phyloP scores from a whole-genome alignment of 139 green algal genomes.

The Chlamydomonas sp. region DNA sequence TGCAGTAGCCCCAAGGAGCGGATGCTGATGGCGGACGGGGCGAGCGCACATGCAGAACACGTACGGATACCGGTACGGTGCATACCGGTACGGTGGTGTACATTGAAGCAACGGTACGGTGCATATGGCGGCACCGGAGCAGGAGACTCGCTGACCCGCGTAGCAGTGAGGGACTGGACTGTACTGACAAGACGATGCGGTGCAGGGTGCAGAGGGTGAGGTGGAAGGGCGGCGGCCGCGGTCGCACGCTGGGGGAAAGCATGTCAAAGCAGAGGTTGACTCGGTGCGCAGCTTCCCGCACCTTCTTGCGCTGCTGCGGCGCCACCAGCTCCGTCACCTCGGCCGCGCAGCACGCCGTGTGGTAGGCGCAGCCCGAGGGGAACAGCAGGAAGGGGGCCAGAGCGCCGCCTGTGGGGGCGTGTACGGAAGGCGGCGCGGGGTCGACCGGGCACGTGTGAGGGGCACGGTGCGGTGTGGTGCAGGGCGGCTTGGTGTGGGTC shows the following conservation, averaged over 20 bases:
- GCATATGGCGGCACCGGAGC: too few relatives aligned
- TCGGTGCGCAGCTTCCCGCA: neutral
- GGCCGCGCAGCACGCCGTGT: constrained; percentile 67
- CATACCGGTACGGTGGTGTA: too few relatives aligned
- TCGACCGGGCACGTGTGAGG: neutral
- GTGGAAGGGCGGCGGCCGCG: neutral
- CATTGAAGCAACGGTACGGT: too few relatives aligned
- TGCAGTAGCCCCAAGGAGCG: too few relatives aligned
- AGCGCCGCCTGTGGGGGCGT: constrained; percentile 53
- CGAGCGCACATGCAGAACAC: too few relatives aligned
- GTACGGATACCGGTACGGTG: too few relatives aligned
- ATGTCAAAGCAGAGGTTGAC: neutral
- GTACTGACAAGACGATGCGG: too few relatives aligned
- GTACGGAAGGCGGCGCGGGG: neutral
- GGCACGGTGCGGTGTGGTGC: neutral
- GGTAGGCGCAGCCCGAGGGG: constrained; percentile 78
- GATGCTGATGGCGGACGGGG: too few relatives aligned
- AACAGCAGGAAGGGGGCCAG: constrained; percentile 85
- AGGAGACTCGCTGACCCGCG: too few relatives aligned
- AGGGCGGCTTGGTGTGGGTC: too few relatives aligned
- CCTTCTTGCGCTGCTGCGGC: constrained; percentile 30
- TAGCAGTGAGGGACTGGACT: too few relatives aligned
- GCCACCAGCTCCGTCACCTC: constrained; percentile 62
- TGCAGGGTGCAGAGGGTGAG: neutral
- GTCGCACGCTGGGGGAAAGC: constrained; percentile 8